Base-by-base conservation (phyloP, 2,329 filamentous ascomycete genomes). In the Aspergillus terreus region DNA sequence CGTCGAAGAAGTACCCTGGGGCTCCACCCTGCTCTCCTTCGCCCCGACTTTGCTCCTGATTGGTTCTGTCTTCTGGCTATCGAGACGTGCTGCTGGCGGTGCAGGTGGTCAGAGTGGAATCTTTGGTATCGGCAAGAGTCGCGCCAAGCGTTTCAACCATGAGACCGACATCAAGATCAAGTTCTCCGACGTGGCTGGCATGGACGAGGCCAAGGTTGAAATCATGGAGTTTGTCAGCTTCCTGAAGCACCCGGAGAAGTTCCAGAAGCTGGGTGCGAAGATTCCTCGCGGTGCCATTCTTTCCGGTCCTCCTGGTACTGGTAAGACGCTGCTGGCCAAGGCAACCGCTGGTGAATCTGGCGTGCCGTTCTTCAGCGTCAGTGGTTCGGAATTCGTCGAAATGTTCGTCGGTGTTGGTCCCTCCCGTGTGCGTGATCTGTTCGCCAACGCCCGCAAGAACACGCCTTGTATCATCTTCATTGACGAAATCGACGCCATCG, bases 181-280 rank as follows among this genome's bases (percentile, higher is more conserved):
- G 73, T 99, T 99, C 70, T 79, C 89, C 44, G 94, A 99, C 69
- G 94, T 99, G 41, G 94, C 94, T 40, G 94, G 94, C 60, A 92
- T 97, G 85, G 94, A 99, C 69, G 94, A 99, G 75, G 94, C 94
- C 51, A 99, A 99, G 80, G 79, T 85, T 51, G 94, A 99, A 74
- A 99, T 99, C 62, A 96, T 97, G 91, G 94, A 99, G 73, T 99
- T 99, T 64, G 94, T 99, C 61, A 92, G 88, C 69, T 99, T 99
- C 79, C 76, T 99, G 57, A 92, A 96, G 78, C 88, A 94, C 64
- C 94, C 94, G 0, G 88, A 90, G 63, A 86, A 88, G 58, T 99
- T 96, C 75, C 86, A 96, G 75, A 89, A 88, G 71, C 83, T 99
- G 15, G 94, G 94, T 63, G 94, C 94, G 56, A 99, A 99, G 79